Evolutionary conservation across 768 basidiomycete genomes (phyloP), one percentile per base, ranked within the genome.

Genomic region (Kondoa subrosea): DNA sequence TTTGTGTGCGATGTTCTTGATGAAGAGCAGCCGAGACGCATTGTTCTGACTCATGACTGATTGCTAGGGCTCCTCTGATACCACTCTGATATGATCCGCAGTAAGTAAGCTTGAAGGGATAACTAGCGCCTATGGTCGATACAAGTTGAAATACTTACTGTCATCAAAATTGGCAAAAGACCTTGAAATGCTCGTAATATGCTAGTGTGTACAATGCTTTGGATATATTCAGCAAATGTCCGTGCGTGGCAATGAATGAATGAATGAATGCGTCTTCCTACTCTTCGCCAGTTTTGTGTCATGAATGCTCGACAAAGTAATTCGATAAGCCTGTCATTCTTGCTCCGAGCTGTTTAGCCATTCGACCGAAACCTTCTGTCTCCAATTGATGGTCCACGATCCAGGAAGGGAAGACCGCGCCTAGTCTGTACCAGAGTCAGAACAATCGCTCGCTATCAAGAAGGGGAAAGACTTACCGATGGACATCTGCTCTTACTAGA

Each of bases 1-100:
- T 77, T 85, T 85, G 78, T 91, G 92, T 77, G 88, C 90, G 66
- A 93, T 79, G 75, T 93, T 93, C 78, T 92, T 92, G 30, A 91
- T 88, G 73, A 91, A 93, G 57, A 93, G 82, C 66, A 93, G 89
- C 59, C 90, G 84, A 76, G 61, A 63, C 4, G 61, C 61, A 15
- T 25, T 26, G 30, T 63, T 63, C 91, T 91, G 4, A 4, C 14
- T 31, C 61, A 63, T 63, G n/a, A n/a, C n/a, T n/a, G n/a, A n/a
- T n/a, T n/a, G n/a, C n/a, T n/a, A n/a, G n/a, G n/a, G n/a, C n/a
- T n/a, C n/a, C n/a, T n/a, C n/a, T n/a, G n/a, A n/a, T n/a, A n/a
- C n/a, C n/a, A n/a, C n/a, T n/a, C n/a, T n/a, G n/a, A n/a, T n/a
- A n/a, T n/a, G n/a, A n/a, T n/a, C n/a, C n/a, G n/a, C n/a, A n/a